These are phyloP conservation scores for Macaranga tanarius DNA, from an alignment of 441 rosid genomes.

Conservation along the genomic window DNA sequence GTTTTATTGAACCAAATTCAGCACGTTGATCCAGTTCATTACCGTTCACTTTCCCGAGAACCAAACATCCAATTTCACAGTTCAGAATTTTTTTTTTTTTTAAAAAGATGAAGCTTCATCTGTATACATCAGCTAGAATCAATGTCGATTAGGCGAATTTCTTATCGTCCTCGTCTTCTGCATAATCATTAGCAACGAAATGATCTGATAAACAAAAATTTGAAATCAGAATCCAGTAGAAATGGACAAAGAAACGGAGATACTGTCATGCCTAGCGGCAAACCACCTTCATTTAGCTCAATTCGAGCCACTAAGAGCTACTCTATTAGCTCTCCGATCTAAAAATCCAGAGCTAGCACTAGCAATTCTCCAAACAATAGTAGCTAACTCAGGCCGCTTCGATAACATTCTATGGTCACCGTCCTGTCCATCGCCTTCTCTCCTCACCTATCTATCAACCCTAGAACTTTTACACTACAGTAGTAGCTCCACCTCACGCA, in stretches of 20 bases:
- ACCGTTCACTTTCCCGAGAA: background rate
- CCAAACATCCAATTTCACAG: background rate
- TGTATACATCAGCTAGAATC: no score
- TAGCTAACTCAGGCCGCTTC: slow-evolving; percentile 71
- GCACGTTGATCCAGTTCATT: background rate
- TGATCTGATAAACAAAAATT: background rate
- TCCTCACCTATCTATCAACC: slow-evolving; percentile 64
- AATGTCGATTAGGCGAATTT: no score
- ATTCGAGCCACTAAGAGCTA: slow-evolving; percentile 89
- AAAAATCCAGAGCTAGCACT: slow-evolving; percentile 66
- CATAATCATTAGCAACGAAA: no score
- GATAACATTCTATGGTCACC: slow-evolving; percentile 72
- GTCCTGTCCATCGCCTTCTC: slow-evolving; percentile 73
- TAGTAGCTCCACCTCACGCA: slow-evolving; percentile 41
- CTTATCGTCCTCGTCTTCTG: background rate
- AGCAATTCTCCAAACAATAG: slow-evolving; percentile 71
- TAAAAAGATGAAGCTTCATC: no score
- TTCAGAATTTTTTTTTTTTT: no score
- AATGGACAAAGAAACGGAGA: slow-evolving; percentile 79
- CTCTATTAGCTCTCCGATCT: slow-evolving; percentile 62
- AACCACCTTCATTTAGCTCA: slow-evolving; percentile 90
- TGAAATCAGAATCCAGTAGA: background rate
- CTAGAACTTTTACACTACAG: slow-evolving; percentile 65
- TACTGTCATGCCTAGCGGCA: slow-evolving; percentile 78
- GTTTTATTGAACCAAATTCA: no score